phyloP scores from a whole-genome alignment of 129 eudicot species.

The Helichrysum umbraculigerum region DNA sequence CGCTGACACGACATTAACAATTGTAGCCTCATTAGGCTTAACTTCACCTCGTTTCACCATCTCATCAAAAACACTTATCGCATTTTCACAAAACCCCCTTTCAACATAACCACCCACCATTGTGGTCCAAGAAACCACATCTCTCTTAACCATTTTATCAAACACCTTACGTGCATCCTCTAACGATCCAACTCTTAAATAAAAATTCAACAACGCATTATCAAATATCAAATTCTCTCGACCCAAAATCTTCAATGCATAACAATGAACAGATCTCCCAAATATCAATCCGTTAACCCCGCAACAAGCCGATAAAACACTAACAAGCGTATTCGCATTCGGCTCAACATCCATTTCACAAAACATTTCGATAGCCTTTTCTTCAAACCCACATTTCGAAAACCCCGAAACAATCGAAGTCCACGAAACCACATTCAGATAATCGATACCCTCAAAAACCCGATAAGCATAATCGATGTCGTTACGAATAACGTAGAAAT shows the following conservation, averaged over 20 bases:
- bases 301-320: conserved; percentile 44
- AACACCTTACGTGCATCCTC: conserved; percentile 32
- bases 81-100: conserved; percentile 25
- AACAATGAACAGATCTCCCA: conserved; percentile 42
- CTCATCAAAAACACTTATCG: conserved; percentile 26
- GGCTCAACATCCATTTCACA: conserved; percentile 39
- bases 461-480: conserved; percentile 28
- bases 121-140: conserved; percentile 44
- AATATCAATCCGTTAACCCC: conserved; percentile 15
- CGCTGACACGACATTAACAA: conserved; percentile 35
- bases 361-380: conserved; percentile 32
- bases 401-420: conserved; percentile 43
- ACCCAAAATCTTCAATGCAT: conserved; percentile 24
- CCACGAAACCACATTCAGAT: conserved; percentile 47
- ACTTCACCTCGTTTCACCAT: conserved; percentile 34
- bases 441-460: conserved; percentile 23
- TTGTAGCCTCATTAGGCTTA: conserved; percentile 38
- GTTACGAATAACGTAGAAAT: conserved; percentile 35
- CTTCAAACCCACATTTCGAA: conserved; percentile 41
- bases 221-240: conserved; percentile 25
- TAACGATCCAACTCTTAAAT: conserved; percentile 31
- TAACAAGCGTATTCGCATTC: conserved; percentile 38
- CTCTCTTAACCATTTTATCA: conserved; percentile 34
- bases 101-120: conserved; percentile 44
- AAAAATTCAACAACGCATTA: conserved; percentile 39